phyloP scores from a whole-genome alignment of 108 stramenopile species.

The Pseudonitzschia pungens region DNA sequence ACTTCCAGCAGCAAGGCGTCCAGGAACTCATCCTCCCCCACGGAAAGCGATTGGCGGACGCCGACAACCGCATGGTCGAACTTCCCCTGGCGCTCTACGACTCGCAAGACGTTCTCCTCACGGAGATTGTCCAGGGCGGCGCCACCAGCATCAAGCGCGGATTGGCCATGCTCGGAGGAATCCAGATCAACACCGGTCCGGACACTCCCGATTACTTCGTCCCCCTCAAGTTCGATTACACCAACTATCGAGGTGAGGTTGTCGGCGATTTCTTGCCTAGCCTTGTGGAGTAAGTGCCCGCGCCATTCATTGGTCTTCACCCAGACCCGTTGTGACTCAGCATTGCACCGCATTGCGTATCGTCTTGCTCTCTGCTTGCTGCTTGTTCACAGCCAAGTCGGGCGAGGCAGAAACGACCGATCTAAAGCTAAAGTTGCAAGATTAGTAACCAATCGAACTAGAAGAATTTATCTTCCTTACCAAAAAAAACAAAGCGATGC shows the following conservation, averaged over 20 bases:
- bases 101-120: slow-evolving; percentile 44
- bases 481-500: neutral
- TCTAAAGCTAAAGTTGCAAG: neutral
- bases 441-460: neutral
- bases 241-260: slow-evolving; percentile 45
- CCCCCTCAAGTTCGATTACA: slow-evolving; percentile 58
- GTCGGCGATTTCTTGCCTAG: slow-evolving; percentile 35
- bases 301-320: neutral
- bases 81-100: slow-evolving; percentile 63
- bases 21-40: slow-evolving; percentile 51
- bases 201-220: slow-evolving; percentile 66
- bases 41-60: slow-evolving; percentile 41
- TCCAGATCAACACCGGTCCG: slow-evolving; percentile 72
- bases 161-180: slow-evolving; percentile 63
- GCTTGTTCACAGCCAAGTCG: neutral
- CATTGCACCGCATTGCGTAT: neutral
- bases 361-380: neutral
- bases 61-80: slow-evolving; percentile 47
- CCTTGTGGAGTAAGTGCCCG: neutral
- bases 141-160: slow-evolving; percentile 34
- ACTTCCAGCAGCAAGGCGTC: slow-evolving; percentile 58
- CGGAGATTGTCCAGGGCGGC: slow-evolving; percentile 44
- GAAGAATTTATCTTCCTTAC: neutral
- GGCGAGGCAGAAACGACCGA: neutral
- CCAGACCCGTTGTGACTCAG: too few species aligned